Evolutionary conservation across 306 rosid genomes (phyloP).

Genomic region (Cucumis cinereus): DNA sequence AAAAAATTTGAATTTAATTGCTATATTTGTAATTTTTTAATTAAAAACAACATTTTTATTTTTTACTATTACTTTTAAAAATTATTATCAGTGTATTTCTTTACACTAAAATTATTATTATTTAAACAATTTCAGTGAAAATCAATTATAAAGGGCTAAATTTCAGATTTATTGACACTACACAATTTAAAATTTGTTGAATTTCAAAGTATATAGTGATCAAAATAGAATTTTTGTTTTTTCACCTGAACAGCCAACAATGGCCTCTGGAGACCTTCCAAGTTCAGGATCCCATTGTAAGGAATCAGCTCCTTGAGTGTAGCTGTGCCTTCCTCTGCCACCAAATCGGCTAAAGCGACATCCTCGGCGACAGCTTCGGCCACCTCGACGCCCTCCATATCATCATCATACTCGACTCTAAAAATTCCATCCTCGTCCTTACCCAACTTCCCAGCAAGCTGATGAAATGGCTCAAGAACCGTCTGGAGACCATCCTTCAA

Average conservation of each 20-base stretch:
- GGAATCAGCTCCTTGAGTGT: constrained; percentile 59
- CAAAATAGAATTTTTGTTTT: background rate
- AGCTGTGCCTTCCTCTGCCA: constrained; percentile 42
- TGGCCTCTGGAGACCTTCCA: constrained; percentile 79
- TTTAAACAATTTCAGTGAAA: no score
- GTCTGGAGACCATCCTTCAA: constrained; percentile 50
- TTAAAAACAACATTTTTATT: no score
- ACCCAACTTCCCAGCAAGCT: constrained; percentile 72
- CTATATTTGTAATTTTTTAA: no score
- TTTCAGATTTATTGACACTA: no score
- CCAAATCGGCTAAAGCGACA: constrained; percentile 41
- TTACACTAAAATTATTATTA: no score
- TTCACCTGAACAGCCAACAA: constrained; percentile 73
- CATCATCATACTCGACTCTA: constrained; percentile 63
- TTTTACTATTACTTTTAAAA: no score
- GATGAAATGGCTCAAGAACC: constrained; percentile 59
- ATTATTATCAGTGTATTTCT: no score
- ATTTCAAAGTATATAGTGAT: no score
- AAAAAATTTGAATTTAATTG: no score
- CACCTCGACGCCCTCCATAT: constrained; percentile 57
- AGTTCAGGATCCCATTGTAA: constrained; percentile 47
- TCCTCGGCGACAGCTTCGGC: constrained; percentile 50
- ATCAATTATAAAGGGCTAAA: no score
- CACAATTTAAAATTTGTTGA: no score
- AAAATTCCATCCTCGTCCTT: constrained; percentile 87